A percentile compares a stretch with the other conserved stretches of the same genome.
These are phyloP conservation scores for Macrophomina phaseolina DNA, from an alignment of 2,329 filamentous ascomycete genomes.

Conservation along the genomic window DNA sequence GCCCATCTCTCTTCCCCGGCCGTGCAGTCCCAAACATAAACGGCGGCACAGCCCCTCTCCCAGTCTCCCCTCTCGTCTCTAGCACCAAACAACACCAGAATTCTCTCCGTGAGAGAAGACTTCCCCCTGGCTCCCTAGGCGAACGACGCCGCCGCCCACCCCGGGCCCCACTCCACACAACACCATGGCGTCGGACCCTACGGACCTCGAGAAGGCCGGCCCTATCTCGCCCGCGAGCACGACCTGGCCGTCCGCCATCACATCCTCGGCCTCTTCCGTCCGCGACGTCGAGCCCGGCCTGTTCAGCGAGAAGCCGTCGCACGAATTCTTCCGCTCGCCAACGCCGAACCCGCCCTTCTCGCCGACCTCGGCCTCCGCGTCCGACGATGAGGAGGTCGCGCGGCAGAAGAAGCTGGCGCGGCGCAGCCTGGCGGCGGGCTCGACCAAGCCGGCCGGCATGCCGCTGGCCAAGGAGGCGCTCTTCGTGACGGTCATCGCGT, in stretches of 20 bases:
- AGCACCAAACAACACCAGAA: neutral
- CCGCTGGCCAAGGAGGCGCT: slow-evolving; percentile 28
- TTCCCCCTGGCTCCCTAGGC: too few species aligned
- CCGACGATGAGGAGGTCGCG: neutral
- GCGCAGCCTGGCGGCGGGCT: neutral
- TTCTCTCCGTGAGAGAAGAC: too few species aligned
- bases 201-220: slow-evolving; percentile 10
- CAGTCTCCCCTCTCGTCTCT: neutral
- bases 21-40: neutral
- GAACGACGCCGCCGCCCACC: neutral
- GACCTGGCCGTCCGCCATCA: neutral
- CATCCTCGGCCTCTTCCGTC: neutral
- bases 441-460: slow-evolving; percentile 14
- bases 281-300: neutral
- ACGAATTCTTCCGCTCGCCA: neutral
- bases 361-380: neutral
- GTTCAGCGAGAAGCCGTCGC: neutral
- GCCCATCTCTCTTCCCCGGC: neutral
- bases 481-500: slow-evolving; percentile 29
- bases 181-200: slow-evolving; percentile 3
- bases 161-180: neutral
- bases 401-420: neutral
- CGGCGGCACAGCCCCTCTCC: neutral
- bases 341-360: neutral
- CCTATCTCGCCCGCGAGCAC: slow-evolving; percentile 1